Conservation (phyloP, 164 flowering plant genomes). For the Liriodendron chinense region DNA sequence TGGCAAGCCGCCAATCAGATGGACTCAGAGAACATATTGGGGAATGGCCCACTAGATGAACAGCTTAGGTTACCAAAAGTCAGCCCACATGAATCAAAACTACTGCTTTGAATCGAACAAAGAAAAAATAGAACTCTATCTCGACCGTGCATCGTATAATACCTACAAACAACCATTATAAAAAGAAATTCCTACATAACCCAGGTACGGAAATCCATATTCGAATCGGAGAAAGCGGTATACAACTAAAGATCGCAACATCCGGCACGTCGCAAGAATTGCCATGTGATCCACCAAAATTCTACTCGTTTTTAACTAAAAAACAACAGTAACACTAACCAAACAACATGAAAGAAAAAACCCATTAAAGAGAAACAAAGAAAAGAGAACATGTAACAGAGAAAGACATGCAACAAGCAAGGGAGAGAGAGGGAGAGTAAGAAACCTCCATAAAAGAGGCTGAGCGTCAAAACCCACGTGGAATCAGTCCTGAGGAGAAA, state of each 20-base stretch:
- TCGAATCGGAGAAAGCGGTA: not conserved
- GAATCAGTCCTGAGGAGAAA: constrained; percentile 13
- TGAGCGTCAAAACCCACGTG: constrained; percentile 27
- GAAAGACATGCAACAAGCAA: constrained; percentile 14
- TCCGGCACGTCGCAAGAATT: constrained; percentile 5
- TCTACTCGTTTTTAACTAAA: constrained; percentile 3
- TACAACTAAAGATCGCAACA: not conserved
- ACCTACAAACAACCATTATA: not conserved
- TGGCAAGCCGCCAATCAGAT: not conserved
- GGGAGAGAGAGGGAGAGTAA: not conserved
- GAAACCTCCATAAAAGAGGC: constrained; percentile 26
- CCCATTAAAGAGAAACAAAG: not conserved
- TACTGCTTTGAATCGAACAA: not conserved
- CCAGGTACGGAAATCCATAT: not conserved
- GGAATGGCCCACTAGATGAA: not conserved
- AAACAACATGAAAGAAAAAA: constrained; percentile 6
- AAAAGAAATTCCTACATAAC: not conserved
- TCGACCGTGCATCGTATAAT: not conserved
- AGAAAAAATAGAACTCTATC: not conserved
- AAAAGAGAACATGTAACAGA: not conserved
- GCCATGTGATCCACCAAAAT: constrained; percentile 18
- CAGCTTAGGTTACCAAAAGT: not conserved
- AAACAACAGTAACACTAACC: not conserved
- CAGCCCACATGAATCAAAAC: not conserved
- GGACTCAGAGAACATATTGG: not conserved